phyloP scores from a whole-genome alignment of 768 basidiomycete genomes.

The Amanita rimosa region DNA sequence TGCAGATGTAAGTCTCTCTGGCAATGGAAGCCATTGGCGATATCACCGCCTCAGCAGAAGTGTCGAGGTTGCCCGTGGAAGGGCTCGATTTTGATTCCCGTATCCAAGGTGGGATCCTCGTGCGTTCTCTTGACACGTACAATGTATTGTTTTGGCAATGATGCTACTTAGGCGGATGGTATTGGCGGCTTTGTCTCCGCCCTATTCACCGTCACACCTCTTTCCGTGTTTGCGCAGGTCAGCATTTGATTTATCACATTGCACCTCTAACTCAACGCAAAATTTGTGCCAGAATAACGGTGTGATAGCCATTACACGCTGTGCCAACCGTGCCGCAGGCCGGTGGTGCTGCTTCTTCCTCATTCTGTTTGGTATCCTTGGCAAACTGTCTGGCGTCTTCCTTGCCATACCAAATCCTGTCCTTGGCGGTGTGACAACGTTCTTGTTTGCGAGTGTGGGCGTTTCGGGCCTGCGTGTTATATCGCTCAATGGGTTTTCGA shows the following conservation, averaged over 20 bases:
- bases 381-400: conserved; percentile 77
- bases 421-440: conserved; percentile 79
- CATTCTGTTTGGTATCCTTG: conserved; percentile 69
- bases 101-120: conserved; percentile 75
- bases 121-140: conserved; percentile 24
- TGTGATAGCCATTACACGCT: conserved; percentile 75
- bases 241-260: not conserved
- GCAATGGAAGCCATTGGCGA: conserved; percentile 85
- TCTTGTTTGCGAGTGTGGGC: conserved; percentile 70
- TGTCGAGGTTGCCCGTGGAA: conserved; percentile 61
- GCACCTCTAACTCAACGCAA: too few relatives aligned
- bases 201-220: conserved; percentile 70
- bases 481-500: conserved; percentile 42
- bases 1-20: conserved; percentile 37
- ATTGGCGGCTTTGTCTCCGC: conserved; percentile 71
- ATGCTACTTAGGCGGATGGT: conserved; percentile 57
- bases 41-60: conserved; percentile 74
- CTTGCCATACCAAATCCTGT: conserved; percentile 73
- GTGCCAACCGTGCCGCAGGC: conserved; percentile 71
- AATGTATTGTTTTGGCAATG: conserved; percentile 25
- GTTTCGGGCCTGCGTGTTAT: conserved; percentile 66
- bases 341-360: conserved; percentile 74
- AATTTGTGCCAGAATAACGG: conserved; percentile 54
- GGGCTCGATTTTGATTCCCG: conserved; percentile 72
- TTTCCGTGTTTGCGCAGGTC: conserved; percentile 68